These are phyloP conservation scores for Bryoerythrophyllum caledonicum DNA, from an alignment of 225 moss, liverwort and hornwort species.

Conservation along the genomic window DNA sequence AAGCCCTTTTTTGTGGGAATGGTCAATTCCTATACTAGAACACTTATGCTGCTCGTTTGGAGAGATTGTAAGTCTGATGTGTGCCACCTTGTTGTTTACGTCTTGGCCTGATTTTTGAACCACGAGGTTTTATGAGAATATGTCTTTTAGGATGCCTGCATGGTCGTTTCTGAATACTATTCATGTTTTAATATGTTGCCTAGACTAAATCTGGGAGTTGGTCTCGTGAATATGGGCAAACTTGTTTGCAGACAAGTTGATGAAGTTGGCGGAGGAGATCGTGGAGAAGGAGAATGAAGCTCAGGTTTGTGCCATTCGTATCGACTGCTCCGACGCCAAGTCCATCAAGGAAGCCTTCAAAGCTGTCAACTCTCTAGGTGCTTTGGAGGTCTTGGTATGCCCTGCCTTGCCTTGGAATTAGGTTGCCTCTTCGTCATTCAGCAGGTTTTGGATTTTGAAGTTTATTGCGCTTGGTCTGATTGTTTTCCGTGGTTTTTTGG, in stretches of 20 bases:
- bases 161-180: neutral
- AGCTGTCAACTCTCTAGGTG: slow-evolving; percentile 75
- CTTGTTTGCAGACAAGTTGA: slow-evolving; percentile 57
- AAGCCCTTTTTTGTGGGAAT: too few relatives aligned
- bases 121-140: neutral
- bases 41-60: neutral
- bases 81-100: neutral
- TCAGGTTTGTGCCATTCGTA: slow-evolving; percentile 68
- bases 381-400: slow-evolving; percentile 64
- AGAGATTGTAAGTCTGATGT: neutral
- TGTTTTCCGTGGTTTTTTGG: neutral
- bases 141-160: neutral
- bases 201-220: neutral
- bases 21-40: neutral
- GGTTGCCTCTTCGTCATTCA: neutral
- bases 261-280: slow-evolving; percentile 66
- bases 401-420: neutral
- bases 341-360: slow-evolving; percentile 81
- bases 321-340: slow-evolving; percentile 70
- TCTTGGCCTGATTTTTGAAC: neutral
- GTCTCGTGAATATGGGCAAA: slow-evolving; percentile 1
- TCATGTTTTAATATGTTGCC: neutral
- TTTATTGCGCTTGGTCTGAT: neutral
- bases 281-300: slow-evolving; percentile 64
- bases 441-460: neutral